phyloP scores from a whole-genome alignment of 352 stramenopile species.

The Thalassiosira ordinaria region DNA sequence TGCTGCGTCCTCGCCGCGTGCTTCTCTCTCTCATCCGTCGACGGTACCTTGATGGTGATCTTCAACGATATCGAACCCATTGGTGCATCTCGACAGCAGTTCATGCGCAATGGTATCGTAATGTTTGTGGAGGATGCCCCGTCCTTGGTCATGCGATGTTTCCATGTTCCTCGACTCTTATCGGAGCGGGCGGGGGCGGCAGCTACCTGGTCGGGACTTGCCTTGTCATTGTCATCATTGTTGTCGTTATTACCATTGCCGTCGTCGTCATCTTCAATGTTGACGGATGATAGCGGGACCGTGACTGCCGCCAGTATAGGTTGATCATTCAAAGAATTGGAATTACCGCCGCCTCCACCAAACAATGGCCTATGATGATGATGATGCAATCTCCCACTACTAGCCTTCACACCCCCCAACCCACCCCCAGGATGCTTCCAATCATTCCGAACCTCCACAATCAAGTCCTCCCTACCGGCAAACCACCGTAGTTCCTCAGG shows the following conservation, averaged over 20 bases:
- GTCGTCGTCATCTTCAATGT: slow-evolving; percentile 40
- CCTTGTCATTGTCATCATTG: slow-evolving; percentile 7
- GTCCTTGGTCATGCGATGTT: slow-evolving; percentile 31
- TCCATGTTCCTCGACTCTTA: no score
- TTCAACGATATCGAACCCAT: slow-evolving; percentile 48
- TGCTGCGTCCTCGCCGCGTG: no score
- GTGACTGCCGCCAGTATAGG: slow-evolving; percentile 44
- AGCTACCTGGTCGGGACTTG: no score
- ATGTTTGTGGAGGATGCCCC: slow-evolving; percentile 39
- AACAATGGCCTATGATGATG: not conserved
- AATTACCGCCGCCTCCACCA: not conserved
- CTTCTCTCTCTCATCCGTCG: not conserved
- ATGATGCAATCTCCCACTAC: not conserved
- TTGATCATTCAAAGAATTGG: no score
- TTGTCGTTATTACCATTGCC: not conserved
- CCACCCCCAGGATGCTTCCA: not conserved
- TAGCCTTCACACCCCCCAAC: not conserved
- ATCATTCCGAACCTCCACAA: slow-evolving; percentile 45
- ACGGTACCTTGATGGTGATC: slow-evolving; percentile 43
- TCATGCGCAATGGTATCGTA: slow-evolving; percentile 48
- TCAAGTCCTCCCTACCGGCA: slow-evolving; percentile 48
- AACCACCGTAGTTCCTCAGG: slow-evolving; percentile 48
- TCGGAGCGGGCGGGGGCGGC: no score
- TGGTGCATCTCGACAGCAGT: slow-evolving; percentile 24
- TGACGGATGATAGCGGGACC: slow-evolving; percentile 44